phyloP scores from a whole-genome alignment of 805 yeast genomes.

The Yueomyces sinensis region DNA sequence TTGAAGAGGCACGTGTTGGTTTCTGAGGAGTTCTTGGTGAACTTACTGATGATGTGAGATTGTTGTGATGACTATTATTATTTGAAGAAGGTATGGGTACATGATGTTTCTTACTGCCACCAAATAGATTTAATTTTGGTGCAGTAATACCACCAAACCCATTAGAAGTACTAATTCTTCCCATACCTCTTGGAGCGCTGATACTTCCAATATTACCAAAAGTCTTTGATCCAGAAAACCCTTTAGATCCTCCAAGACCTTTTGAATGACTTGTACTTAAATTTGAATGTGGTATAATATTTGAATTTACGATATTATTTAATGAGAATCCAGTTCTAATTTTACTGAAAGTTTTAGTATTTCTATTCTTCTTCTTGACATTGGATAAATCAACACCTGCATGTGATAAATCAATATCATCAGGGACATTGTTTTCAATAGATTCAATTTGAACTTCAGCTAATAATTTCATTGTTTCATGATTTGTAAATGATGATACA shows the following conservation, averaged over 20 bases:
- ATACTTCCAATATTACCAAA: slow-evolving; percentile 5
- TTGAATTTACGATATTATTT: slow-evolving; percentile 3
- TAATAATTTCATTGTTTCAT: slow-evolving; percentile 61
- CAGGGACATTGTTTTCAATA: slow-evolving; percentile 69
- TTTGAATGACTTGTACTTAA: slow-evolving; percentile 1
- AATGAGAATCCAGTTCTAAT: slow-evolving; percentile 14
- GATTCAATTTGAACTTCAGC: slow-evolving; percentile 85
- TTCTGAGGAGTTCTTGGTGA: too few relatives aligned
- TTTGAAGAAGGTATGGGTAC: slow-evolving; percentile 1
- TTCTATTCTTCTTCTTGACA: slow-evolving; percentile 37
- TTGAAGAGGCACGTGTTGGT: too few relatives aligned
- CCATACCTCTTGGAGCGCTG: too few relatives aligned
- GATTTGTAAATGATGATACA: slow-evolving; percentile 50
- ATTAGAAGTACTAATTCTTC: too few relatives aligned
- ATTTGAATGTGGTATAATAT: neutral
- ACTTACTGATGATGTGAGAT: neutral
- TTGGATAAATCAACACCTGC: slow-evolving; percentile 32
- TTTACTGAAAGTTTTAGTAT: slow-evolving; percentile 41
- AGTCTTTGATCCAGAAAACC: too few relatives aligned
- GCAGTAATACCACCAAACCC: slow-evolving; percentile 2
- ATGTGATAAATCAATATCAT: slow-evolving; percentile 51
- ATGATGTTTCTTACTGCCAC: neutral
- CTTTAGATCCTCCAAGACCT: too few relatives aligned
- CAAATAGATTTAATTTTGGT: slow-evolving; percentile 1
- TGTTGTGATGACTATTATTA: neutral